These are phyloP conservation scores for Rhizopogon salebrosus DNA, from an alignment of 768 basidiomycete genomes.

Conservation along the genomic window DNA sequence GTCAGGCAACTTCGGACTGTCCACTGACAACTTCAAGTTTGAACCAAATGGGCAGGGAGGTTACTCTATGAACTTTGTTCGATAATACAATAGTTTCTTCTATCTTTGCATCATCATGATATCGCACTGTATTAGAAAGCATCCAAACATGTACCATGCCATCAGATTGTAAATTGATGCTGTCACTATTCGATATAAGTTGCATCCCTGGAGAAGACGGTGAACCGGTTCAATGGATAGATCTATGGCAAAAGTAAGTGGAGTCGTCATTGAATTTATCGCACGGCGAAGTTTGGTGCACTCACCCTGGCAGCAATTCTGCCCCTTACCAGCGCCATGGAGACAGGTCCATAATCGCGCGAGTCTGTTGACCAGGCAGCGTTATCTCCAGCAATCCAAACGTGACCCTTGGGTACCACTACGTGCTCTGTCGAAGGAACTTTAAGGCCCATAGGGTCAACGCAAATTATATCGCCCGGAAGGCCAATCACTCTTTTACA, in stretches of 20 bases:
- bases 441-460: conserved; percentile 72
- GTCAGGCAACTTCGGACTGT: conserved; percentile 86
- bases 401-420: conserved; percentile 74
- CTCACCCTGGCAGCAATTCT: conserved; percentile 62
- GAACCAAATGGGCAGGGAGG: conserved; percentile 93
- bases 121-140: not conserved
- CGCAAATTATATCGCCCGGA: conserved; percentile 83
- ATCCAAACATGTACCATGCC: not conserved
- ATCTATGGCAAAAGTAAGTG: conserved; percentile 17
- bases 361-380: conserved; percentile 80
- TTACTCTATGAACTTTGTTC: conserved; percentile 85
- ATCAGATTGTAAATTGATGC: not conserved
- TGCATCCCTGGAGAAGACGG: conserved; percentile 15
- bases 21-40: conserved; percentile 96
- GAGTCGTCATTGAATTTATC: not conserved
- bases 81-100: conserved; percentile 25
- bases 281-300: conserved; percentile 1
- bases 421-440: conserved; percentile 71
- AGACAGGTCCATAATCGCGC: conserved; percentile 87
- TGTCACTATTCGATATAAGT: conserved; percentile 16
- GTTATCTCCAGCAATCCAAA: conserved; percentile 94
- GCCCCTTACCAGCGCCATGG: conserved; percentile 71
- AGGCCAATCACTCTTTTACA: conserved; percentile 91
- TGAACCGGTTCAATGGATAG: conserved; percentile 25
- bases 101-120: not conserved